These are phyloP conservation scores for Chrysoporthe cubensis DNA, from an alignment of 2,329 filamentous ascomycete species.

Conservation along the genomic window DNA sequence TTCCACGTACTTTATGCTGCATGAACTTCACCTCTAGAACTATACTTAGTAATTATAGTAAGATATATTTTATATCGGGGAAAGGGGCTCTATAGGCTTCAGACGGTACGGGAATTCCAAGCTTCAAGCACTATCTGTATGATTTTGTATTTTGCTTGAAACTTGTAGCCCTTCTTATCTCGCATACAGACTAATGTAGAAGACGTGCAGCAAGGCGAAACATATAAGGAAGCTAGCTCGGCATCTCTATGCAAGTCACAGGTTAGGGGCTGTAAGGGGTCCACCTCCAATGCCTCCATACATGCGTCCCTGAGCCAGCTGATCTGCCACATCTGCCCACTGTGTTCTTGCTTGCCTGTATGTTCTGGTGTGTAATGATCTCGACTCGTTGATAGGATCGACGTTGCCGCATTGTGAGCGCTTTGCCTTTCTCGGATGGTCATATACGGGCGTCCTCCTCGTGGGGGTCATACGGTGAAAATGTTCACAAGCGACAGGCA, in stretches of 20 bases:
- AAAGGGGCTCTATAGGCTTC: background rate
- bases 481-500: background rate
- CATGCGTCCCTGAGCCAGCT: background rate
- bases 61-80: background rate
- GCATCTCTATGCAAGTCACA: conserved; percentile 12
- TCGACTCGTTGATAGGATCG: background rate
- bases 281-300: background rate
- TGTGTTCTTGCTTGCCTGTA: background rate
- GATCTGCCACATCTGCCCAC: background rate
- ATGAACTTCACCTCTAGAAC: background rate
- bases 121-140: background rate
- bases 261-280: background rate
- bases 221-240: conserved; percentile 8
- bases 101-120: background rate
- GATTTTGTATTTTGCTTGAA: background rate
- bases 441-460: background rate
- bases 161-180: conserved; percentile 5
- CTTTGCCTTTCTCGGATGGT: background rate
- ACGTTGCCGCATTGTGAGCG: background rate
- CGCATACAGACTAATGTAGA: background rate
- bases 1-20: background rate
- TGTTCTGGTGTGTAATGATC: background rate
- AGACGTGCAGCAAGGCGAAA: conserved; percentile 8
- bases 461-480: background rate
- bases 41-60: background rate